phyloP scores from a whole-genome alignment of 2,329 filamentous ascomycete species.

The Colletotrichum ledebouriae region DNA sequence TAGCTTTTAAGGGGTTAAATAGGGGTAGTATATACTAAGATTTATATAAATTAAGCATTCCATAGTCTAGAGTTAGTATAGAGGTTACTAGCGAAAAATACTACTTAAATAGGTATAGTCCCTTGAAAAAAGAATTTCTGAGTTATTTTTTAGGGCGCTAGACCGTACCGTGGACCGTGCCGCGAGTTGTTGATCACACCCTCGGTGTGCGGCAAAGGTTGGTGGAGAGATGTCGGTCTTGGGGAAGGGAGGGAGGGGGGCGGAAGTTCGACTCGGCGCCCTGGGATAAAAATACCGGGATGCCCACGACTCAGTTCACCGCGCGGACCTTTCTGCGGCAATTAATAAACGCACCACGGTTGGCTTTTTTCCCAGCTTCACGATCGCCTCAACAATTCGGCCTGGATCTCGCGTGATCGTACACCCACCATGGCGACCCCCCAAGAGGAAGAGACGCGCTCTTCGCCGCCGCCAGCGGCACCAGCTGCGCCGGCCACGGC shows the following conservation, averaged over 20 bases:
- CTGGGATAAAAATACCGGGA: not conserved
- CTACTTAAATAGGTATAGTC: too few species aligned
- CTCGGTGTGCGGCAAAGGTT: too few species aligned
- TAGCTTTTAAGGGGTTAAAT: too few species aligned
- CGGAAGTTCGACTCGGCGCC: not conserved
- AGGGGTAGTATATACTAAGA: too few species aligned
- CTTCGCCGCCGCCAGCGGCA: conserved; percentile 10
- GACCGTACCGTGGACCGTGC: too few species aligned
- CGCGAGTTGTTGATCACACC: too few species aligned
- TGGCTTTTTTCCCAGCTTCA: not conserved
- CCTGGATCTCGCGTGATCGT: not conserved
- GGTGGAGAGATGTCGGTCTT: not conserved
- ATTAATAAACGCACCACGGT: not conserved
- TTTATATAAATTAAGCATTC: too few species aligned
- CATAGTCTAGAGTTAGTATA: too few species aligned
- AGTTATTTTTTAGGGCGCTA: too few species aligned
- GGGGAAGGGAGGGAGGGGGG: not conserved
- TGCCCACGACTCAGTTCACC: not conserved
- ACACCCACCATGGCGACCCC: conserved; percentile 6
- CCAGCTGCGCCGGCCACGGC: not conserved
- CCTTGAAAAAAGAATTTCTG: too few species aligned
- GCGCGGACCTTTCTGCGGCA: not conserved
- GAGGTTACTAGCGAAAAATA: too few species aligned
- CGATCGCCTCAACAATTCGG: not conserved
- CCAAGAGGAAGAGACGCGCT: conserved; percentile 4